Base-by-base conservation (phyloP, 345 rosid species). In the Noccaea bulbosa region DNA sequence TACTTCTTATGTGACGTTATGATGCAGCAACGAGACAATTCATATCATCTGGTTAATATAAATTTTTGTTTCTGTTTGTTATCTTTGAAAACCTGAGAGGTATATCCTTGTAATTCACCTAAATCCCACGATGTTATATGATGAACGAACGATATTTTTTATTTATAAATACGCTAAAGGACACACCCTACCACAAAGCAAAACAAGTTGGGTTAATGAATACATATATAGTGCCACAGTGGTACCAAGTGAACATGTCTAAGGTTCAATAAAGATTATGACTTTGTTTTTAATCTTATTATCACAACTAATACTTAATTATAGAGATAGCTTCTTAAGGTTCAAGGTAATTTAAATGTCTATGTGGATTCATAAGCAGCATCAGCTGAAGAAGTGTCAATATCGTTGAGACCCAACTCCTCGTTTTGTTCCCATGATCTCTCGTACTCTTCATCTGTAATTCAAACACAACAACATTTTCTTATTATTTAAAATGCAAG, bases 351-450 rank as follows among this genome's bases (percentile, higher is more conserved):
- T 7, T 63, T 51, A 46, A 51, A 41, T 34, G 65, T 34, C 27
- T 61, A 44, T 24, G 27, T 50, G 12, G 57, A 45, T 44, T 78
- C 81, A 65, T 93, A 88, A n/a, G 97, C 93, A 52, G 77, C 87
- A 69, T 93, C 97, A 3, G 96, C 98, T 2, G 92, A 81, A n/a
- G 92, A 81, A 34, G 98, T 93, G 67, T 90, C 93, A 0, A 93
- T 88, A 69, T 88, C 97, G 44, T 93, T 93, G 30, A 93, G 83
- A 75, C 98, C 98, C 78, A 93, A 76, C 52, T 93, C 98, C 71
- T 93, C 98, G 5, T 90, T 90, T 76, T 93, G 96, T 62, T 93
- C 97, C 96, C 95, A 90, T 10, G 96, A 84, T 60, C 98, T 88
- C 77, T 80, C 86, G 17, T 90, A 90, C 58, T 93, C 93, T 79